Evolutionary conservation across 805 yeast genomes (phyloP).

Genomic region (Priceomyces melissophilus): DNA sequence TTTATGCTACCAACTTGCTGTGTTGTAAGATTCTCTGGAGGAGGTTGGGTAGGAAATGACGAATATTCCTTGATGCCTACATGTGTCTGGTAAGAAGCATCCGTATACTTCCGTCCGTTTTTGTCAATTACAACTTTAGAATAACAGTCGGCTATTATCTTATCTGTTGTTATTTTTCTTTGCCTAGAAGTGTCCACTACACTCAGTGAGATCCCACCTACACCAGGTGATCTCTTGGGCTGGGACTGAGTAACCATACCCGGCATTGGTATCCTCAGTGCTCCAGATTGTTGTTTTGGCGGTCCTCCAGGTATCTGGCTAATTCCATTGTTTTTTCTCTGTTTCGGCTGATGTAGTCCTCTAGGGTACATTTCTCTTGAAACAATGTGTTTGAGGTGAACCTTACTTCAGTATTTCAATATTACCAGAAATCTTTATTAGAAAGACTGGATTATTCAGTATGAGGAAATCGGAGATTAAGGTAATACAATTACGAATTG

Average conservation of each 20-base stretch:
- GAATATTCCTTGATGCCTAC: constrained; percentile 73
- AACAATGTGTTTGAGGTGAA: background rate
- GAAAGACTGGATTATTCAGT: no score
- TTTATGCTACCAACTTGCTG: constrained; percentile 41
- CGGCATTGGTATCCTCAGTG: constrained; percentile 1
- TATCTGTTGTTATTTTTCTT: constrained; percentile 24
- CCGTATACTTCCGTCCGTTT: constrained; percentile 21
- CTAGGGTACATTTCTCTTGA: constrained; percentile 9
- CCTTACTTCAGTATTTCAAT: background rate
- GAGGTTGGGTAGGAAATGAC: constrained; percentile 62
- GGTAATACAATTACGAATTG: no score
- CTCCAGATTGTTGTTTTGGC: background rate
- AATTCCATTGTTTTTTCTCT: background rate
- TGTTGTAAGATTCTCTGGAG: constrained; percentile 54
- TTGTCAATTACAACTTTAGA: constrained; percentile 24
- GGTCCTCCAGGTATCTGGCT: background rate
- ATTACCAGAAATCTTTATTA: no score
- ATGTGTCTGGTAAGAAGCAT: constrained; percentile 65
- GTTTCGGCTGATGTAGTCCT: constrained; percentile 7
- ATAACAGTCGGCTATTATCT: constrained; percentile 36
- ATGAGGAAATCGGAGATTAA: no score
- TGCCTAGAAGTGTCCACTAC: constrained; percentile 5
- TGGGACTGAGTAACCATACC: background rate
- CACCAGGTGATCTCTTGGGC: constrained; percentile 3
- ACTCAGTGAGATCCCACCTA: constrained; percentile 1